Base-by-base conservation (phyloP, 192 early-diverging fungal species). In the Funneliformis mosseae region DNA sequence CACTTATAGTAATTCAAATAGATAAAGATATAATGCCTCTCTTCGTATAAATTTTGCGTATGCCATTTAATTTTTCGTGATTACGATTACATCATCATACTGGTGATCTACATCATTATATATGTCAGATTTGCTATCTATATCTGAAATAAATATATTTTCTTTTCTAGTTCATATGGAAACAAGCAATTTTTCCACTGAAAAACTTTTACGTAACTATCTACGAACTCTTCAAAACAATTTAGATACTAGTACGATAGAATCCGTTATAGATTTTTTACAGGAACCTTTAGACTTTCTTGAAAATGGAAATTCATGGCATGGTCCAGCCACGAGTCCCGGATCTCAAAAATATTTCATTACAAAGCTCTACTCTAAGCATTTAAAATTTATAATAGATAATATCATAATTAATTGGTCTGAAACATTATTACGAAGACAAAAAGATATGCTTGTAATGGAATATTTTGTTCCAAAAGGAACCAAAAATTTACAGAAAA, bases 401-500 rank as follows among this genome's bases (percentile, higher is more conserved):
- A 38, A 67, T 9, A 63, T 63, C 25, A n/a, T 63, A n/a, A 63
- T n/a, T n/a, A 61, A 61, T 61, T 61, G 59, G 59, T 61, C 16
- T 61, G 59, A 61, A n/a, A 61, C 23, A 16, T n/a, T 61, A 7
- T n/a, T n/a, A 6, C 59, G 16, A 61, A n/a, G 5, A 18, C 59
- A 63, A 63, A 21, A 63, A 9, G 27, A 38, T 33, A 23, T 23
- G n/a, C 16, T 61, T 25, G 28, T 70, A 11, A 70, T 21, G 12
- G 41, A 70, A 41, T 38, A 70, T 41, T 70, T 70, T 70, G 68
- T 70, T 25, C 68, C 68, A 10, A 9, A 18, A 21, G 68, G 68
- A 8, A 39, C 21, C 21, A 70, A 70, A 11, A 70, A 70, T 70
- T 70, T 33, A 11, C 63, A 66, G 25, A 66, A 66, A 28, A 23